A percentile compares a stretch with the other conserved stretches of the same genome.
These are phyloP conservation scores for Xylaria sp. DNA, from an alignment of 2,329 filamentous ascomycete genomes.

Conservation along the genomic window DNA sequence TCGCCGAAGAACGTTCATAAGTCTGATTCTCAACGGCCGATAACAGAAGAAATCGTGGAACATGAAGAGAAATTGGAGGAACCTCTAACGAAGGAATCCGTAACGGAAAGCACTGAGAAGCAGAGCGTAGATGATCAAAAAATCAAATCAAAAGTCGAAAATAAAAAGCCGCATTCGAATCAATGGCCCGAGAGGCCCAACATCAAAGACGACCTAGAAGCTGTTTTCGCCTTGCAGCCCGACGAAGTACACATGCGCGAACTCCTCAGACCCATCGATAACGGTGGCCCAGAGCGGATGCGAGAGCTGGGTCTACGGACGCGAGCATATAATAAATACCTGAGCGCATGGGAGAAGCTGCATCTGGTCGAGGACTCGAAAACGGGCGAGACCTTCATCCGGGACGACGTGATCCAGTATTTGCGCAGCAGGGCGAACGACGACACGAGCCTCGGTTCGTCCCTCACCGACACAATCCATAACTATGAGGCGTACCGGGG, in stretches of 20 bases:
- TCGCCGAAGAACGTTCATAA: background rate
- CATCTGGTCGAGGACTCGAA: conserved; percentile 44
- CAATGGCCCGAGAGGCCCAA: conserved; percentile 24
- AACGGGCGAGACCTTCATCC: conserved; percentile 51
- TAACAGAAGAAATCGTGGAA: background rate
- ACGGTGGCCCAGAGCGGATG: conserved; percentile 53
- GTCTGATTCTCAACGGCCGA: conserved; percentile 17
- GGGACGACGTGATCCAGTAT: conserved; percentile 55
- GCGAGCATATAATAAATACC: conserved; percentile 53
- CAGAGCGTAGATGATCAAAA: background rate
- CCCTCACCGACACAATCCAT: conserved; percentile 50
- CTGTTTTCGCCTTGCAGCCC: conserved; percentile 46
- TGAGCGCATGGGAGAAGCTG: conserved; percentile 54
- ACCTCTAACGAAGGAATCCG: background rate
- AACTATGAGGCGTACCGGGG: conserved; percentile 56
- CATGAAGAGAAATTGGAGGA: background rate
- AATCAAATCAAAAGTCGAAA: background rate
- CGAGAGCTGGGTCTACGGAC: conserved; percentile 54
- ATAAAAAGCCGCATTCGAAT: background rate
- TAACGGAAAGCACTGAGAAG: background rate
- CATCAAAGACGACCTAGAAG: conserved; percentile 41
- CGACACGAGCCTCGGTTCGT: conserved; percentile 27
- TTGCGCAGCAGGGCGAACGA: conserved; percentile 39
- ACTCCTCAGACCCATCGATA: conserved; percentile 51
- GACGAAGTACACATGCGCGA: conserved; percentile 50